phyloP scores from a whole-genome alignment of 805 yeast species.

The Ogataea pignaliae region DNA sequence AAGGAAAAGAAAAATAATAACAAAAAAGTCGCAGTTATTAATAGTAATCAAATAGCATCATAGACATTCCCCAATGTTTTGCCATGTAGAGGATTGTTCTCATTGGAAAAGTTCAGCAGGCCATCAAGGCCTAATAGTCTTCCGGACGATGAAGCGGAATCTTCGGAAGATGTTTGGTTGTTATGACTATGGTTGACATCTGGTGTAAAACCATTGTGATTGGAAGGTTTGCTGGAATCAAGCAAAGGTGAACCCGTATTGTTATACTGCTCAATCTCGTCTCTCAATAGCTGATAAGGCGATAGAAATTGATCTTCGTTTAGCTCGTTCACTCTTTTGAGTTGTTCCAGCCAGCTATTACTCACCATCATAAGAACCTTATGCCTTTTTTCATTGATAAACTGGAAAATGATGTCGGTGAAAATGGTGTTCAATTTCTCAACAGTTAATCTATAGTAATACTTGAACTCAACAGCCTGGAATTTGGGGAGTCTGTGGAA shows the following conservation, averaged over 20 bases:
- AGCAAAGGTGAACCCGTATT: constrained; percentile 17
- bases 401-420: constrained; percentile 20
- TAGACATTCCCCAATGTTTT: constrained; percentile 24
- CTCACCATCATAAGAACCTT: constrained; percentile 30
- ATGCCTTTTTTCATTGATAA: constrained; percentile 28
- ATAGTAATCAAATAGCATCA: constrained; percentile 16
- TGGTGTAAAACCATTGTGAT: constrained; percentile 1
- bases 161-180: constrained; percentile 1
- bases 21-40: neutral
- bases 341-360: constrained; percentile 28
- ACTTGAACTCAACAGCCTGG: constrained; percentile 49
- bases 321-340: constrained; percentile 26
- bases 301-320: constrained; percentile 26
- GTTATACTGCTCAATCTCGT: constrained; percentile 25
- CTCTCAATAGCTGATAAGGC: constrained; percentile 21
- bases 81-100: constrained; percentile 27
- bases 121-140: constrained; percentile 25
- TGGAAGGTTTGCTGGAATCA: neutral
- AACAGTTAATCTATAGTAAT: constrained; percentile 33
- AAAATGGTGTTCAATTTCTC: constrained; percentile 32
- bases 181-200: neutral
- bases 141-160: constrained; percentile 1
- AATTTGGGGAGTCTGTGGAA: constrained; percentile 67
- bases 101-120: constrained; percentile 27
- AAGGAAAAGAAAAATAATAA: neutral